phyloP scores from a whole-genome alignment of 345 rosid genomes.

The Hirschfeldia incana region DNA sequence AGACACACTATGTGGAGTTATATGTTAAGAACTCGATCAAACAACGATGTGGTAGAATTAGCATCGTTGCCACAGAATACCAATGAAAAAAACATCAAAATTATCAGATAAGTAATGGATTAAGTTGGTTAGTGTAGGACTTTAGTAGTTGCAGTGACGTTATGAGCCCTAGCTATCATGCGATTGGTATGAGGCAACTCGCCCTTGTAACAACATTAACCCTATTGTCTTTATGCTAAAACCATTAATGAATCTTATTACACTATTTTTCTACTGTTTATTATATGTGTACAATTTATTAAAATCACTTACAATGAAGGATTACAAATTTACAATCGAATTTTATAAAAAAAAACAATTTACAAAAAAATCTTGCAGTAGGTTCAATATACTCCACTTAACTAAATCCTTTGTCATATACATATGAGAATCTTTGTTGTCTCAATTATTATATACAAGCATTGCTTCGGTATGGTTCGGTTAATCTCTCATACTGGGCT shows the following conservation, averaged over 20 bases:
- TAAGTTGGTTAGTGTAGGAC: neutral
- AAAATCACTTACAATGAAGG: neutral
- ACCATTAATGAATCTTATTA: too few species aligned
- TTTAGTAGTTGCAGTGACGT: neutral
- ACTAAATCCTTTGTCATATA: neutral
- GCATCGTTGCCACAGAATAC: neutral
- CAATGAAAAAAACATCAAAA: neutral
- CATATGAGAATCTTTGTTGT: neutral
- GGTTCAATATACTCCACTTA: neutral
- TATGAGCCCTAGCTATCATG: constrained; percentile 1
- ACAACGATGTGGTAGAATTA: neutral
- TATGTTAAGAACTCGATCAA: neutral
- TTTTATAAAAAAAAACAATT: neutral
- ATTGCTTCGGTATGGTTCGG: neutral
- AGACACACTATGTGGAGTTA: neutral
- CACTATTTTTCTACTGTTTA: neutral
- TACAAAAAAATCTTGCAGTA: neutral
- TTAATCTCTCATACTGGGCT: neutral
- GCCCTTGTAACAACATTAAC: neutral
- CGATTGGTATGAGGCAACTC: neutral
- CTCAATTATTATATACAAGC: neutral
- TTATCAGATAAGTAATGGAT: neutral
- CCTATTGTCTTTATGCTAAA: neutral
- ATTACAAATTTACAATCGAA: neutral
- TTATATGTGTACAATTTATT: neutral